Conservation (phyloP, 164 flowering plant species). For the Euptelea pleiosperma region DNA sequence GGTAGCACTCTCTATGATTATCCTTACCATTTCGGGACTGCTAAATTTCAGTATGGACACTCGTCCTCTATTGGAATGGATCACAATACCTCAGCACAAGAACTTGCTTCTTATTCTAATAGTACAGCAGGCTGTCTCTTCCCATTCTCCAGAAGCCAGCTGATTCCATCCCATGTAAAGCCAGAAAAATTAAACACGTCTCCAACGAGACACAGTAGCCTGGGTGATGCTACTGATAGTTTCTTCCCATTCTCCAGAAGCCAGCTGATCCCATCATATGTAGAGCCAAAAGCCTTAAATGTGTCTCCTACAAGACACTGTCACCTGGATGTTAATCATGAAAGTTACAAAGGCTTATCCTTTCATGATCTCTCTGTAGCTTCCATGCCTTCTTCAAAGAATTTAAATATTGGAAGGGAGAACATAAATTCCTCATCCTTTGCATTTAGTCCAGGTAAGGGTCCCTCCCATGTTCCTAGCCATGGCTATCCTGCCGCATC, state of each 20-base stretch:
- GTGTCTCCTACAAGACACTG: no score
- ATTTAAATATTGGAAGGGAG: constrained; percentile 3
- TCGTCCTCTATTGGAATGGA: constrained; percentile 14
- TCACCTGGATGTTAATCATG: background rate
- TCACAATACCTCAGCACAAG: background rate
- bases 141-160: constrained; percentile 5
- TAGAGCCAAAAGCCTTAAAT: no score
- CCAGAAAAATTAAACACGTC: background rate
- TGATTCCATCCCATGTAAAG: background rate
- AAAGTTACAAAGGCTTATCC: background rate
- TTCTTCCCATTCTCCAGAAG: no score
- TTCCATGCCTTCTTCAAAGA: constrained; percentile 4
- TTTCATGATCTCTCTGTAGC: constrained; percentile 1
- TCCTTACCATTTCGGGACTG: constrained; percentile 12
- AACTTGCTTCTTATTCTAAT: constrained; percentile 2
- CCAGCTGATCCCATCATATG: no score
- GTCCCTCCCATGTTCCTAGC: background rate
- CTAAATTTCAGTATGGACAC: constrained; percentile 7
- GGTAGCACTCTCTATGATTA: background rate
- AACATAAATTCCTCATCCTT: background rate
- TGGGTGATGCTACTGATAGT: constrained; percentile 6
- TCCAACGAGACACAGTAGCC: background rate
- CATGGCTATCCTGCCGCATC: background rate
- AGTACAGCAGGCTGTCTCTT: constrained; percentile 5
- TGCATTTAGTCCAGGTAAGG: background rate